phyloP scores from a whole-genome alignment of 179 eudicot genomes.

The Sideroxylon spinosum region DNA sequence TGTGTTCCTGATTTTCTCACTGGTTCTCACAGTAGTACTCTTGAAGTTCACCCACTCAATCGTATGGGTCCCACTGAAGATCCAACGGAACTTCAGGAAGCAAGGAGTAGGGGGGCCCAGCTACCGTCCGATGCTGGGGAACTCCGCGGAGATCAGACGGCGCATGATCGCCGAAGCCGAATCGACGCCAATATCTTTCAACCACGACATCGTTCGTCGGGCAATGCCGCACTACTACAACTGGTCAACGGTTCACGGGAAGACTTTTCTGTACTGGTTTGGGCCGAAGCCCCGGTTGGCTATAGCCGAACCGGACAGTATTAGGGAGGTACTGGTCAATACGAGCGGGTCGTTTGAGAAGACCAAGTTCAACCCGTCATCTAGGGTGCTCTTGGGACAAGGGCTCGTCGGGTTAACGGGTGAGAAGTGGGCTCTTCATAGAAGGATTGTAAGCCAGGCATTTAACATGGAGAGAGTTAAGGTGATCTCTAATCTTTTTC shows the following conservation, averaged over 20 bases:
- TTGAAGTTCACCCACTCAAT: slow-evolving; percentile 29
- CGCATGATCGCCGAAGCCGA: slow-evolving; percentile 51
- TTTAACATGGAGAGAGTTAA: slow-evolving; percentile 49
- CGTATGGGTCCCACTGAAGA: slow-evolving; percentile 52
- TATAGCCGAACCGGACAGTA: slow-evolving; percentile 40
- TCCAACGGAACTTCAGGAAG: slow-evolving; percentile 39
- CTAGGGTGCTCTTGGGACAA: slow-evolving; percentile 29
- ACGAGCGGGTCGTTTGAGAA: slow-evolving; percentile 28
- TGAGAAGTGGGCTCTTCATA: slow-evolving; percentile 49
- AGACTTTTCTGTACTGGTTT: slow-evolving; percentile 41
- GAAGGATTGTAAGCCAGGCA: slow-evolving; percentile 42
- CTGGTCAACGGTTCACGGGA: slow-evolving; percentile 43
- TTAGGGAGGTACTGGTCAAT: slow-evolving; percentile 37
- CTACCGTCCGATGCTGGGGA: slow-evolving; percentile 53
- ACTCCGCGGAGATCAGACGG: slow-evolving; percentile 49
- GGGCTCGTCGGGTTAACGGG: slow-evolving; percentile 45
- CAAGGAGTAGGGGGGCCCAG: slow-evolving; percentile 58
- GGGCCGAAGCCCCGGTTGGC: slow-evolving; percentile 40
- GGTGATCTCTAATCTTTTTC: slow-evolving; percentile 19
- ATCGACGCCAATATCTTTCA: slow-evolving; percentile 33
- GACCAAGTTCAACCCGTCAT: slow-evolving; percentile 30
- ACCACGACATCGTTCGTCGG: slow-evolving; percentile 45
- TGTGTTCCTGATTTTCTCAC: neutral
- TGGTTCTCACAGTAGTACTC: slow-evolving; percentile 5
- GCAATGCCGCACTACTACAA: slow-evolving; percentile 52